phyloP scores from a whole-genome alignment of 768 basidiomycete species.

The Suillus brevipes region DNA sequence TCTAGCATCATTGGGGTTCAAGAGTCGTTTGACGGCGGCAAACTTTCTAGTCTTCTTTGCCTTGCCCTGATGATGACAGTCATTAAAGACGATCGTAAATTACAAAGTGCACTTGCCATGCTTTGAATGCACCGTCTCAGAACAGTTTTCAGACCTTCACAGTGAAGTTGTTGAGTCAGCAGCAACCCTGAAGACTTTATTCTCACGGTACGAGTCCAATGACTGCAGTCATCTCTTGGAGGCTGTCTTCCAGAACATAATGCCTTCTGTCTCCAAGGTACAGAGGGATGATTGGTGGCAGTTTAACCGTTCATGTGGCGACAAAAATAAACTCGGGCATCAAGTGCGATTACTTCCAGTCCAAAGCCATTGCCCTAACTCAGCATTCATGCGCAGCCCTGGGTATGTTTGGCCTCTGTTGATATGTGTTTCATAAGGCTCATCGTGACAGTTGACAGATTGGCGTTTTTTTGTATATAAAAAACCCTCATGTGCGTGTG shows the following conservation, averaged over 20 bases:
- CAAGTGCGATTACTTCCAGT: neutral
- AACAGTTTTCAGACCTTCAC: neutral
- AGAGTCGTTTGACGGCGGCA: slow-evolving; percentile 87
- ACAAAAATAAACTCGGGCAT: no score
- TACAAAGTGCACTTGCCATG: slow-evolving; percentile 20
- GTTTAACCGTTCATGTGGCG: neutral
- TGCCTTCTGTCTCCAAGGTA: neutral
- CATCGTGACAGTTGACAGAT: neutral
- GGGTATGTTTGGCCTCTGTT: neutral
- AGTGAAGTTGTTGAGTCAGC: slow-evolving; percentile 3
- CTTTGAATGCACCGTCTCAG: neutral
- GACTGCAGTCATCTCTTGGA: neutral
- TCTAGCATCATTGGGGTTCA: slow-evolving; percentile 92
- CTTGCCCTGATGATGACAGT: slow-evolving; percentile 57
- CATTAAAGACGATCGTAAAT: neutral
- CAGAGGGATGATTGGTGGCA: neutral
- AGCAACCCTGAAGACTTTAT: neutral
- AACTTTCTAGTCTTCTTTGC: slow-evolving; percentile 96
- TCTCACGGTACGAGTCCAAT: neutral
- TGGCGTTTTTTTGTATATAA: neutral
- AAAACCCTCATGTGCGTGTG: slow-evolving; percentile 7
- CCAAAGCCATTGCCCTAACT: no score
- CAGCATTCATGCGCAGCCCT: no score
- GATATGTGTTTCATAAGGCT: neutral
- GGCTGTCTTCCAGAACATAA: neutral